Conservation (phyloP, 805 yeast genomes). For the Ogataea siamensis region DNA sequence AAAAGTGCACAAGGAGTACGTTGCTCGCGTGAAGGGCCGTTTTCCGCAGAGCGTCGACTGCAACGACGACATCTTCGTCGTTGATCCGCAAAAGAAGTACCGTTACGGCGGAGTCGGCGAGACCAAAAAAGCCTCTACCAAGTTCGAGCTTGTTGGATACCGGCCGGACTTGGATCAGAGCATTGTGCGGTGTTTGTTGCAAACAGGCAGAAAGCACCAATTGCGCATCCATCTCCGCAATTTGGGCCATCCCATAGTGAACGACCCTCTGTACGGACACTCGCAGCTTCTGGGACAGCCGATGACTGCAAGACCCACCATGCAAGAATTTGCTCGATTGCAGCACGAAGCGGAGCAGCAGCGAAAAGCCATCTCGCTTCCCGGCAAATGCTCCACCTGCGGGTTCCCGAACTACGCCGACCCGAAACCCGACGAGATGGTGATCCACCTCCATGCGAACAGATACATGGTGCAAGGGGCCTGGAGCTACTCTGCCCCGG, state of each 20-base stretch:
- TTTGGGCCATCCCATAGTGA: constrained; percentile 36
- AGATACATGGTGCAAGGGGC: constrained; percentile 32
- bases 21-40: constrained; percentile 40
- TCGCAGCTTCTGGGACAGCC: constrained; percentile 8
- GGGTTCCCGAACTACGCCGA: constrained; percentile 31
- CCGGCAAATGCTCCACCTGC: constrained; percentile 35
- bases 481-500: constrained; percentile 37
- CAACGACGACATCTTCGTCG: constrained; percentile 35
- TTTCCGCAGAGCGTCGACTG: constrained; percentile 37
- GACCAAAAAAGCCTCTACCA: constrained; percentile 19
- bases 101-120: constrained; percentile 21
- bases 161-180: constrained; percentile 32
- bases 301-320: constrained; percentile 7
- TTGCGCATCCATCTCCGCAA: constrained; percentile 52
- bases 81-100: constrained; percentile 28
- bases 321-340: constrained; percentile 16
- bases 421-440: constrained; percentile 30
- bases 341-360: constrained; percentile 9
- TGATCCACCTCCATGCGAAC: constrained; percentile 46
- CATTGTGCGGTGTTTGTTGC: constrained; percentile 43
- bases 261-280: constrained; percentile 32
- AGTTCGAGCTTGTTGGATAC: constrained; percentile 28
- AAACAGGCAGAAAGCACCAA: constrained; percentile 54
- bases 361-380: constrained; percentile 20
- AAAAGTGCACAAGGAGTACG: constrained; percentile 35